Percentiles rank a stretch among this genome's conserved stretches.
phyloP scores from a whole-genome alignment of 768 basidiomycete genomes.

The Suillus americanus region DNA sequence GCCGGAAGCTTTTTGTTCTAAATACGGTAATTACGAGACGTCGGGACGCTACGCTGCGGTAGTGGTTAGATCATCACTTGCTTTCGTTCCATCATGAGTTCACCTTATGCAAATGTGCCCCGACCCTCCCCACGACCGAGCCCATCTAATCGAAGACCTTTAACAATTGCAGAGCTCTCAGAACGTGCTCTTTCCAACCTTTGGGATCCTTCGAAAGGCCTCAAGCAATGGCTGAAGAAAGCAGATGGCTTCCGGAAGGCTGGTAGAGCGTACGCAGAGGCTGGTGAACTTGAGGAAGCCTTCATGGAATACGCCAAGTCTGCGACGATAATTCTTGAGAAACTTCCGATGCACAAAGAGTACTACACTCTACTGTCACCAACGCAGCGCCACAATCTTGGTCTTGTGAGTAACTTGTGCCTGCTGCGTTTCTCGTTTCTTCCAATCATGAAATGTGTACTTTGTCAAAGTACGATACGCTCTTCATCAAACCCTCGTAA shows the following conservation, averaged over 20 bases:
- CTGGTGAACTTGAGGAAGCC: slow-evolving; percentile 64
- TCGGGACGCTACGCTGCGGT: slow-evolving; percentile 8
- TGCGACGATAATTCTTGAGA: slow-evolving; percentile 77
- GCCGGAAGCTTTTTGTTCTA: slow-evolving; percentile 4
- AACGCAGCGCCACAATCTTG: slow-evolving; percentile 66
- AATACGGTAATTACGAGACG: slow-evolving; percentile 9
- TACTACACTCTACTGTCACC: slow-evolving; percentile 54
- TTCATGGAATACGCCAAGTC: slow-evolving; percentile 73
- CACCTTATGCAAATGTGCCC: slow-evolving; percentile 5
- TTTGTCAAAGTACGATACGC: background rate
- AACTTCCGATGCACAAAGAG: slow-evolving; percentile 70
- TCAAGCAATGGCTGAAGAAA: slow-evolving; percentile 65
- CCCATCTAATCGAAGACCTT: slow-evolving; percentile 39
- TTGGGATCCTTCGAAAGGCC: slow-evolving; percentile 56
- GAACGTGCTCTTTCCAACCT: slow-evolving; percentile 54
- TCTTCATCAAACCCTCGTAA: background rate
- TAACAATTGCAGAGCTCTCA: slow-evolving; percentile 66
- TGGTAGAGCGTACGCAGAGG: slow-evolving; percentile 45
- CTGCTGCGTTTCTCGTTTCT: background rate
- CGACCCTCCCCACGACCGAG: slow-evolving; percentile 9
- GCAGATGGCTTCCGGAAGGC: slow-evolving; percentile 63
- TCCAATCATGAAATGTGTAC: slow-evolving; percentile 8
- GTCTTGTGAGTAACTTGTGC: slow-evolving; percentile 51
- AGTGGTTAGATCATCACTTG: slow-evolving; percentile 3
- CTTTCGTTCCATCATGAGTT: slow-evolving; percentile 15